These are phyloP conservation scores for Hygrophoropsis aurantiaca DNA, from an alignment of 768 basidiomycete species.

Conservation along the genomic window DNA sequence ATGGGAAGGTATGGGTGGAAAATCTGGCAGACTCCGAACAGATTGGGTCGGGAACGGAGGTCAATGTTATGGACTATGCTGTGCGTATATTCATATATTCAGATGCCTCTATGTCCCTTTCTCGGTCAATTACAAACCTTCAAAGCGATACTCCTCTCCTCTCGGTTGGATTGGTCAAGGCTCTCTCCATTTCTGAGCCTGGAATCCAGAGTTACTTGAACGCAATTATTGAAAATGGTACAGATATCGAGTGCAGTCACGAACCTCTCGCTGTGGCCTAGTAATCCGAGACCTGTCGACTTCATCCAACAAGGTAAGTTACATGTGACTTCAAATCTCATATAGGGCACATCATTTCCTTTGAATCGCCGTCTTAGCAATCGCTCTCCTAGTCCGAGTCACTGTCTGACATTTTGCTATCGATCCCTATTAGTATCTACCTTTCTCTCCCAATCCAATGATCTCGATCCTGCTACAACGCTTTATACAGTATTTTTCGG, in stretches of 20 bases:
- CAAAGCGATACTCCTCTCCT: too few species aligned
- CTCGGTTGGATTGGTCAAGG: too few species aligned
- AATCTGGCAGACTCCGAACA: constrained; percentile 32
- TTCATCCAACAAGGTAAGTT: constrained; percentile 38
- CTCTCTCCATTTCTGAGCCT: too few species aligned
- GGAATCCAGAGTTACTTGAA: neutral
- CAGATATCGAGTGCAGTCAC: constrained; percentile 32
- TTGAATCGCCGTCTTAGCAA: too few species aligned
- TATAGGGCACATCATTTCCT: too few species aligned
- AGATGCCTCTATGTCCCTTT: neutral
- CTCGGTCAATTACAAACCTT: too few species aligned
- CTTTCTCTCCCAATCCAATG: constrained; percentile 39
- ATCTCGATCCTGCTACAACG: constrained; percentile 41
- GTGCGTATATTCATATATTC: constrained; percentile 22
- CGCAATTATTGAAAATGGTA: neutral
- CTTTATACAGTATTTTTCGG: constrained; percentile 46
- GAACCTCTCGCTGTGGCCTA: constrained; percentile 42
- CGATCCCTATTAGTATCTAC: constrained; percentile 27
- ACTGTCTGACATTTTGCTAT: neutral
- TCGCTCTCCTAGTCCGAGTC: neutral
- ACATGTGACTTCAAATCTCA: too few species aligned
- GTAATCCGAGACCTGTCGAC: constrained; percentile 38
- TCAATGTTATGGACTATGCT: constrained; percentile 45
- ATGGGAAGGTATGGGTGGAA: constrained; percentile 45
- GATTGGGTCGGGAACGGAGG: constrained; percentile 32